Evolutionary conservation across 2,329 filamentous ascomycete genomes (phyloP).

Genomic region (Penicillium sp.): DNA sequence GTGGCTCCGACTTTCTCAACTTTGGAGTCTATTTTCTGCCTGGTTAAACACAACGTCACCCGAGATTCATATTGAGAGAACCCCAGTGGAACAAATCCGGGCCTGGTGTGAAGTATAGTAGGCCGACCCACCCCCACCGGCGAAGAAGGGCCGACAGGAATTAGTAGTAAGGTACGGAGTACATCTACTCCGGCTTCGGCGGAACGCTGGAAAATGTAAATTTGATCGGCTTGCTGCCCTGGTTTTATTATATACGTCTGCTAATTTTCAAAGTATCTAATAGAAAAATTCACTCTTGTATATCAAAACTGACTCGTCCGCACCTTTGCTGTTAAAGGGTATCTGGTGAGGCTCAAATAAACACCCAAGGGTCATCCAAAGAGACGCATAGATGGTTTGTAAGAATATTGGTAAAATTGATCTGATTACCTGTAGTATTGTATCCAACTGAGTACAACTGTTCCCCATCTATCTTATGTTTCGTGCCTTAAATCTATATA

Average conservation of each 20-base stretch:
- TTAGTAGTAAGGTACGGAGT: background rate
- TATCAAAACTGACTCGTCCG: background rate
- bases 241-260: background rate
- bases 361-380: background rate
- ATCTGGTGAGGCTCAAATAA: background rate
- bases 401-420: too few relatives aligned
- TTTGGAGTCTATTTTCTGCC: background rate
- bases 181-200: background rate
- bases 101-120: background rate
- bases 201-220: background rate
- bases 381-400: background rate
- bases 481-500: too few relatives aligned
- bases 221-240: background rate
- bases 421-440: too few relatives aligned
- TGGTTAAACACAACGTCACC: background rate
- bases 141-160: background rate
- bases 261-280: background rate
- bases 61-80: background rate
- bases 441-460: too few relatives aligned
- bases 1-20: background rate
- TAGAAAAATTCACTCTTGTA: background rate
- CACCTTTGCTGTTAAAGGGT: background rate
- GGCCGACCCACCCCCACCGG: background rate
- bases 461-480: too few relatives aligned
- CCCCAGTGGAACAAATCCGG: background rate